These are phyloP conservation scores for Lachnellula hyalina DNA, from an alignment of 2,329 filamentous ascomycete genomes.

Conservation along the genomic window DNA sequence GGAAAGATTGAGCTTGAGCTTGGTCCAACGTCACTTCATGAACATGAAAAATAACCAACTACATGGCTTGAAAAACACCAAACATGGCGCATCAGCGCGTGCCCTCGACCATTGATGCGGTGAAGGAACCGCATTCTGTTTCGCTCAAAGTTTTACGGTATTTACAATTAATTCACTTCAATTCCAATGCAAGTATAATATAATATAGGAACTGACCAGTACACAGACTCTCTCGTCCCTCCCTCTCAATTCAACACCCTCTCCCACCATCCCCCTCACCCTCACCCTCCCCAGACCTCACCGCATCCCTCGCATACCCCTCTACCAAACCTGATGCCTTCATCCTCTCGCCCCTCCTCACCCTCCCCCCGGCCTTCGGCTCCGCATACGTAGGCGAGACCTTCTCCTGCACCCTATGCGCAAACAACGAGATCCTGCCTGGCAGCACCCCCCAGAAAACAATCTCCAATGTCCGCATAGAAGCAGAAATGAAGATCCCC, in stretches of 20 bases:
- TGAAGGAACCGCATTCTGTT: slow-evolving; percentile 73
- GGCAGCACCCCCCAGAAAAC: slow-evolving; percentile 35
- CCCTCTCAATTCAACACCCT: slow-evolving; percentile 66
- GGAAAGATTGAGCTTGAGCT: not conserved
- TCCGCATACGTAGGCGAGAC: slow-evolving; percentile 94
- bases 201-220: slow-evolving; percentile 3
- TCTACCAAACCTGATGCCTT: slow-evolving; percentile 41
- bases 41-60: not conserved
- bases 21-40: not conserved
- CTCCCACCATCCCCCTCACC: slow-evolving; percentile 39
- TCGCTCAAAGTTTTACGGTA: slow-evolving; percentile 73
- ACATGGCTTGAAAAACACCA: slow-evolving; percentile 17
- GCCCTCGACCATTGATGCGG: slow-evolving; percentile 26
- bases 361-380: slow-evolving; percentile 84
- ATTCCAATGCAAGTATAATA: no score
- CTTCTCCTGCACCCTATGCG: slow-evolving; percentile 90
- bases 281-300: slow-evolving; percentile 41
- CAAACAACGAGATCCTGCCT: slow-evolving; percentile 73
- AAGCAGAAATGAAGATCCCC: slow-evolving; percentile 94
- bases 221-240: slow-evolving; percentile 72
- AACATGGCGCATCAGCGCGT: slow-evolving; percentile 31
- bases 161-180: slow-evolving; percentile 7
- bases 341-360: slow-evolving; percentile 61
- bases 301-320: slow-evolving; percentile 72
- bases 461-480: slow-evolving; percentile 73